Evolutionary conservation across 2,329 filamentous ascomycete genomes (phyloP), one percentile per base, ranked within the genome.

Genomic region (Pestalotiopsis sp.): DNA sequence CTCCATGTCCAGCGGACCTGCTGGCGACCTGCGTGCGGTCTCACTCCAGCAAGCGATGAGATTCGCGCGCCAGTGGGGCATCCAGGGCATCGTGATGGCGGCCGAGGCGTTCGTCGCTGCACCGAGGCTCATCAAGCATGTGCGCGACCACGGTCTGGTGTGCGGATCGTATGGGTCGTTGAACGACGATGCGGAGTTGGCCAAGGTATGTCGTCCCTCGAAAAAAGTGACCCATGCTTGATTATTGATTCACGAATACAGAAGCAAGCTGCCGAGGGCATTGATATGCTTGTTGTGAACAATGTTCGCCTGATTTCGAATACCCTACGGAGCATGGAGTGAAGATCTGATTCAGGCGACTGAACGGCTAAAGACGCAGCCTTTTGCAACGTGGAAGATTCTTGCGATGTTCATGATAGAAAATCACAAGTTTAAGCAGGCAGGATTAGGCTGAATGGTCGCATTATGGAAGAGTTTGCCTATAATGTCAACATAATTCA

Each of bases 1-100:
- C 55, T 69, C 68, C 17, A 68, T 69, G 66, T 63, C 66, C 66
- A 69, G 68, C 63, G 68, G 68, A 1, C 55, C 55, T 2, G 65
- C 65, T 1, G 65, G 65, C 20, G 65, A 67, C 14, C 2, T 25
- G 39, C 57, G 65, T n/a, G 65, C 65, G 3, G 36, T 41, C 3
- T 62, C 55, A 0, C 65, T 67, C 1, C 65, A 67, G 65, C 57
- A 63, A 7, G 65, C 65, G 14, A 52, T 67, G 45, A 58, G 65
- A 1, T 67, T 67, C 25, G 65, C 59, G 5, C 57, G 59, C 23
- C 57, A 63, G 27, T 67, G 65, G 65, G 65, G 58, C 4, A 27
- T 67, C 3, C 39, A 63, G 25, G 65, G 65, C 12, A 63, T 67
- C 23, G 59, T 67, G 14, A 67, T 67, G 65, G 65, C 65, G 5